Evolutionary conservation across 2,329 filamentous ascomycete species (phyloP).

Genomic region (Exophiala phaeomuriformis): DNA sequence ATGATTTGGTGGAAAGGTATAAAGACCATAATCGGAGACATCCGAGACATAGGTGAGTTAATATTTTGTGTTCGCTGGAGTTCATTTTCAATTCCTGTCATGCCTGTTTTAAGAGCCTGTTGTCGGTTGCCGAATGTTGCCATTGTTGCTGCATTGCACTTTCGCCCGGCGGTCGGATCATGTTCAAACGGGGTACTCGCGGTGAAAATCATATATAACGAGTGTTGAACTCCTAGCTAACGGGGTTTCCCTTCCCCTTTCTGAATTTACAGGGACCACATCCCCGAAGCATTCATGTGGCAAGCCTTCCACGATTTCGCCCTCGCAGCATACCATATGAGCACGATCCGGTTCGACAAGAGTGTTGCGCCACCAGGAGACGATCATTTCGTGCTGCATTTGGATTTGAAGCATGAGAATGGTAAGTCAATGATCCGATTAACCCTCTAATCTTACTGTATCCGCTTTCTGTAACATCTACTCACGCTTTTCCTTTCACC

Average conservation of each 20-base stretch:
- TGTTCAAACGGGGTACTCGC: too few relatives aligned
- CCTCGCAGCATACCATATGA: slow-evolving; percentile 14
- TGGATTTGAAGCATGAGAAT: slow-evolving; percentile 21
- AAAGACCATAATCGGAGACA: not conserved
- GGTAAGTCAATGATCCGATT: slow-evolving; percentile 2
- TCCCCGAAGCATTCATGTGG: slow-evolving; percentile 22
- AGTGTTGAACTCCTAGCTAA: not conserved
- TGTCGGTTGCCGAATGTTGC: too few relatives aligned
- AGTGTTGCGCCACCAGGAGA: slow-evolving; percentile 1
- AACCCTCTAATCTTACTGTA: not conserved
- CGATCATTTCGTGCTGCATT: slow-evolving; percentile 13
- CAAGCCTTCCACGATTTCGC: slow-evolving; percentile 18
- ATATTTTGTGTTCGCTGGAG: too few relatives aligned
- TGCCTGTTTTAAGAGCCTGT: too few relatives aligned
- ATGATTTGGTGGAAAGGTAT: slow-evolving; percentile 10
- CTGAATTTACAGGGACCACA: slow-evolving; percentile 3
- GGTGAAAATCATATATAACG: too few relatives aligned
- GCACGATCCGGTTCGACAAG: slow-evolving; percentile 4
- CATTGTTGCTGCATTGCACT: too few relatives aligned
- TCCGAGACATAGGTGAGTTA: not conserved
- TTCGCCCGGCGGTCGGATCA: too few relatives aligned
- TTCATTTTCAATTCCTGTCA: too few relatives aligned
- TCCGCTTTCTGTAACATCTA: not conserved
- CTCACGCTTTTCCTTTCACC: not conserved
- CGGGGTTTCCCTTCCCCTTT: not conserved